These are phyloP conservation scores for Lepraria neglecta DNA, from an alignment of 495 filamentous ascomycete species.

Conservation along the genomic window DNA sequence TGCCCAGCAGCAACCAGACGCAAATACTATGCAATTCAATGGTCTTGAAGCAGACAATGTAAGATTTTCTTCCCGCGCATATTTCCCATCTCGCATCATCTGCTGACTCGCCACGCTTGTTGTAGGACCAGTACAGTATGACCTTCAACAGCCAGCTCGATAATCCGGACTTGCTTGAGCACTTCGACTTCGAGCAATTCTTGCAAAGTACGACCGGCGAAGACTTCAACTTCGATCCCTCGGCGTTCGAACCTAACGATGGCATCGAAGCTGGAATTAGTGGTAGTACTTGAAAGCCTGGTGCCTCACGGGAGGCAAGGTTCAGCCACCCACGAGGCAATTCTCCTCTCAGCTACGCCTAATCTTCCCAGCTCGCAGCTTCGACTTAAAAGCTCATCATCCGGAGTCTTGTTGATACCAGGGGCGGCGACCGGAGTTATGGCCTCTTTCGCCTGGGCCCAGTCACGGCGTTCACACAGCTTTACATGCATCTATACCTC, in stretches of 20 bases:
- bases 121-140: slow-evolving; percentile 41
- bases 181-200: slow-evolving; percentile 66
- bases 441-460: slow-evolving; percentile 8
- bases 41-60: slow-evolving; percentile 25
- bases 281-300: slow-evolving; percentile 30
- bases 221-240: too few species aligned
- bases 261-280: slow-evolving; percentile 48
- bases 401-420: slow-evolving; percentile 18
- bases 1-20: slow-evolving; percentile 43
- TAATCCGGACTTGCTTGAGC: slow-evolving; percentile 68
- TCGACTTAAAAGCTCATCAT: slow-evolving; percentile 15
- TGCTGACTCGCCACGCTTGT: slow-evolving; percentile 16
- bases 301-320: neutral
- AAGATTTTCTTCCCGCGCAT: slow-evolving; percentile 34
- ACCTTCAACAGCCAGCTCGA: slow-evolving; percentile 50
- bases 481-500: slow-evolving; percentile 18
- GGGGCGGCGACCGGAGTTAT: slow-evolving; percentile 10
- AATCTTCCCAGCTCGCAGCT: neutral
- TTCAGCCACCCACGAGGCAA: neutral
- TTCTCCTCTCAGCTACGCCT: neutral
- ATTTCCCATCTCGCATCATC: neutral
- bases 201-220: too few species aligned
- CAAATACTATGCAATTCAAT: slow-evolving; percentile 33
- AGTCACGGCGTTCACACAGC: slow-evolving; percentile 17
- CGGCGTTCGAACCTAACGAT: slow-evolving; percentile 34